Conservation (phyloP, 2,329 filamentous ascomycete genomes). For the Trichoderma cornu-damae region DNA sequence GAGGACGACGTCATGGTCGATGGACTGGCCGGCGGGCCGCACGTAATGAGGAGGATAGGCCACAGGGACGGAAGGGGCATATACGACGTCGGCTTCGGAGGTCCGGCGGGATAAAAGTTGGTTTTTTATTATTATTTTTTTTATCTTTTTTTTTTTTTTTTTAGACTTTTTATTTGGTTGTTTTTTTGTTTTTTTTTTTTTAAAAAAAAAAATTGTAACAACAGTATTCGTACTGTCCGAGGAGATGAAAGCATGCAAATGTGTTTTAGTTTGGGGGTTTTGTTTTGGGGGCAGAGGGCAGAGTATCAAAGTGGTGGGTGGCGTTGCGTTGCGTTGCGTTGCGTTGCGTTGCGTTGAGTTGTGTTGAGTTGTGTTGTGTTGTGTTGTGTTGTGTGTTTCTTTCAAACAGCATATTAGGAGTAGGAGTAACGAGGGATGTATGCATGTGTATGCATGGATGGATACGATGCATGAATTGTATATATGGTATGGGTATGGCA, state of each 20-base stretch:
- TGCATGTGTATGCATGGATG: background rate
- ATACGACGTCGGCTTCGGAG: conserved; percentile 31
- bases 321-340: too few species aligned
- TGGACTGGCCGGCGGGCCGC: conserved; percentile 5
- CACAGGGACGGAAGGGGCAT: conserved; percentile 25
- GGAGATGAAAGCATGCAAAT: too few species aligned
- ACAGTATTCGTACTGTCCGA: too few species aligned
- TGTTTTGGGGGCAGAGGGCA: too few species aligned
- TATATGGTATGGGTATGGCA: conserved; percentile 2
- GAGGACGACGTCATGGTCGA: conserved; percentile 18
- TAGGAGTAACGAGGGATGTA: background rate
- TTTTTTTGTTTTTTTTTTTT: background rate
- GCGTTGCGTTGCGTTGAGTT: too few species aligned
- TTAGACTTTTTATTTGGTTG: background rate
- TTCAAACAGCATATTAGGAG: background rate
- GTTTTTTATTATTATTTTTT: background rate
- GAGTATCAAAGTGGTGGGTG: too few species aligned
- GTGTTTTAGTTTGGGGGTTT: too few species aligned
- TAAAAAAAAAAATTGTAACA: too few species aligned
- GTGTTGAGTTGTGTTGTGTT: background rate
- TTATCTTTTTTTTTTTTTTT: background rate
- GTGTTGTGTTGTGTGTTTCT: background rate
- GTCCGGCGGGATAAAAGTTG: conserved; percentile 16
- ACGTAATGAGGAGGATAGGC: conserved; percentile 18
- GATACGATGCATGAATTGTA: background rate